phyloP scores from a whole-genome alignment of 2,329 filamentous ascomycete species.

The Talaromyces sp. region DNA sequence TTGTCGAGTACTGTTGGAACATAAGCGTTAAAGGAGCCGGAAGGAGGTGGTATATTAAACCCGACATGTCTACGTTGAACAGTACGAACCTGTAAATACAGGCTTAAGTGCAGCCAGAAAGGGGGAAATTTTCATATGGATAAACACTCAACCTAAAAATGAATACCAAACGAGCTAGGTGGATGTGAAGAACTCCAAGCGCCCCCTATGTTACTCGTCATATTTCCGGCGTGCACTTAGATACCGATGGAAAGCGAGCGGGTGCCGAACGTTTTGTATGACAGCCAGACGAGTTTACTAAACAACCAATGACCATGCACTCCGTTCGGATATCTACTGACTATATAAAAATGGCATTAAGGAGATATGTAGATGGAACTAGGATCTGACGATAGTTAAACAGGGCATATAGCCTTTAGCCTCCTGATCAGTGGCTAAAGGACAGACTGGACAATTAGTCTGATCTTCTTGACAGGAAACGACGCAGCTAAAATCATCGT shows the following conservation, averaged over 20 bases:
- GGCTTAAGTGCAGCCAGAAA: not conserved
- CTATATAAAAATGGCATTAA: not conserved
- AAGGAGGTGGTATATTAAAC: conserved; percentile 6
- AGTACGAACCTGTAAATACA: not conserved
- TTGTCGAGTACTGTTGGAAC: not conserved
- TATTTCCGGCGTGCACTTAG: not conserved
- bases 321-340: not conserved
- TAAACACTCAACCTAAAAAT: not conserved
- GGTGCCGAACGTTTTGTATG: not conserved
- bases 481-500: not conserved
- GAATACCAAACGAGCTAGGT: not conserved
- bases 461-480: not conserved
- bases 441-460: not conserved
- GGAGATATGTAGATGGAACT: not conserved
- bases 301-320: not conserved
- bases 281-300: not conserved
- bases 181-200: not conserved
- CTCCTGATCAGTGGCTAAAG: not conserved
- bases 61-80: not conserved
- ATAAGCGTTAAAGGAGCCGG: not conserved
- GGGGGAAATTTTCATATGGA: not conserved
- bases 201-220: not conserved
- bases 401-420: not conserved
- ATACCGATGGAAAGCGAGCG: not conserved
- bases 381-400: not conserved